These are phyloP conservation scores for Pichia occidentalis DNA, from an alignment of 805 yeast species.

Conservation along the genomic window DNA sequence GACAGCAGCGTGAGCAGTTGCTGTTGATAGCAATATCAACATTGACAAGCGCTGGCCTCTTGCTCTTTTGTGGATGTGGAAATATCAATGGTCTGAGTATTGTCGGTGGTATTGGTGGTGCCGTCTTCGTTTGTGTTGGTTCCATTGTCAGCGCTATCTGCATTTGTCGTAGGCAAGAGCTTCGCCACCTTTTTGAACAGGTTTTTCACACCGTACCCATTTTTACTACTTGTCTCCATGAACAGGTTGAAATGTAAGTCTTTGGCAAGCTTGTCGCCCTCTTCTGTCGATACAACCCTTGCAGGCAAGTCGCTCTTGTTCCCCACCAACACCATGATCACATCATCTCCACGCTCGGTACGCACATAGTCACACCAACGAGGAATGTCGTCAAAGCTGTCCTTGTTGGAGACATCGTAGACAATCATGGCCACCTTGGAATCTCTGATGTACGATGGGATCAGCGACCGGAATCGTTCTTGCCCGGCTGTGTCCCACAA, in stretches of 20 bases:
- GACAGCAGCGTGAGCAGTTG: background rate
- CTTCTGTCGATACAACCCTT: constrained; percentile 66
- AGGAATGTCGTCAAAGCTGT: constrained; percentile 74
- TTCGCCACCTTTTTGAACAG: constrained; percentile 88
- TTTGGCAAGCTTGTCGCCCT: constrained; percentile 74
- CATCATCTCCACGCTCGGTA: constrained; percentile 86
- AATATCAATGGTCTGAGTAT: constrained; percentile 38
- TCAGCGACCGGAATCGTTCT: constrained; percentile 88
- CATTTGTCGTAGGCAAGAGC: constrained; percentile 73
- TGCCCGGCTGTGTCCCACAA: constrained; percentile 98
- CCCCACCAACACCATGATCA: constrained; percentile 84
- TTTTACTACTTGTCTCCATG: constrained; percentile 92
- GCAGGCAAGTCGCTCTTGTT: constrained; percentile 86
- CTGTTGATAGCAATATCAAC: constrained; percentile 19
- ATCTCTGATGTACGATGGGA: constrained; percentile 93
- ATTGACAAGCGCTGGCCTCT: constrained; percentile 35
- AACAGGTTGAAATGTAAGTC: constrained; percentile 69
- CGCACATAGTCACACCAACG: constrained; percentile 95
- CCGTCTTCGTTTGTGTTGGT: constrained; percentile 16
- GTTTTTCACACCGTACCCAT: constrained; percentile 87
- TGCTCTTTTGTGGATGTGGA: constrained; percentile 31
- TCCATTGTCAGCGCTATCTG: constrained; percentile 19
- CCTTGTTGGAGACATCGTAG: constrained; percentile 83
- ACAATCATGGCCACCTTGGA: constrained; percentile 96
- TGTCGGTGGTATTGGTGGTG: constrained; percentile 15